phyloP scores from a whole-genome alignment of 352 stramenopile species.

The Globisporangium polare region DNA sequence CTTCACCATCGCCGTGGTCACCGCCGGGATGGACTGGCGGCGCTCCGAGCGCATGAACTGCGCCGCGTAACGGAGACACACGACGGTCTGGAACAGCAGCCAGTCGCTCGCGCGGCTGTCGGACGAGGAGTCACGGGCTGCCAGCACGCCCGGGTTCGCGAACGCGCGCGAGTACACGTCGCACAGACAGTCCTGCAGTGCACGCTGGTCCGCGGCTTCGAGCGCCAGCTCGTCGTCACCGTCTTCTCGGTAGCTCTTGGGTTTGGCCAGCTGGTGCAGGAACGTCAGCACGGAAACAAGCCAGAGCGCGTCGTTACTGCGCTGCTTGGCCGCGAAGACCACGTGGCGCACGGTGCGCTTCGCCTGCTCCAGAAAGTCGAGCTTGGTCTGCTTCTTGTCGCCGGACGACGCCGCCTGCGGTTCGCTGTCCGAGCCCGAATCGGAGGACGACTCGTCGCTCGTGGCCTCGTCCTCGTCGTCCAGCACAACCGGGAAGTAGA shows the following conservation, averaged over 20 bases:
- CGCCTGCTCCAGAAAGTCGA: conserved; percentile 30
- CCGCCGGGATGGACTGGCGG: conserved; percentile 30
- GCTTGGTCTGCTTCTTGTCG: conserved; percentile 5
- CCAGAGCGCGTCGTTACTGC: conserved; percentile 23
- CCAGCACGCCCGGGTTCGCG: conserved; percentile 12
- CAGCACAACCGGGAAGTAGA: conserved; percentile 48
- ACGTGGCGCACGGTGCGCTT: conserved; percentile 33
- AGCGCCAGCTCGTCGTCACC: conserved; percentile 39
- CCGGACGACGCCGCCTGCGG: conserved; percentile 1
- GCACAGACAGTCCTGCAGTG: conserved; percentile 40
- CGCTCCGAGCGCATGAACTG: conserved; percentile 56
- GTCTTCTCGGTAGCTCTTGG: conserved; percentile 24
- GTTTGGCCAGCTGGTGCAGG: conserved; percentile 38
- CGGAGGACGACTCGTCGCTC: conserved; percentile 32
- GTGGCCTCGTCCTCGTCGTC: conserved; percentile 24
- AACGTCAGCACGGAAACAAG: conserved; percentile 39
- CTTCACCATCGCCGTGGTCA: conserved; percentile 42
- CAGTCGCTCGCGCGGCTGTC: conserved; percentile 16
- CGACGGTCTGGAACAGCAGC: conserved; percentile 22
- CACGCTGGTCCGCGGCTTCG: conserved; percentile 22
- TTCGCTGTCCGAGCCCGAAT: conserved; percentile 37
- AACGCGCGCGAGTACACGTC: conserved; percentile 56
- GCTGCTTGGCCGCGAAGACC: conserved; percentile 39
- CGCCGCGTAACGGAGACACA: conserved; percentile 50
- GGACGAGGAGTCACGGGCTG: not conserved